Conservation (phyloP, 257 asterid species). For the Ocimum tenuiflorum region DNA sequence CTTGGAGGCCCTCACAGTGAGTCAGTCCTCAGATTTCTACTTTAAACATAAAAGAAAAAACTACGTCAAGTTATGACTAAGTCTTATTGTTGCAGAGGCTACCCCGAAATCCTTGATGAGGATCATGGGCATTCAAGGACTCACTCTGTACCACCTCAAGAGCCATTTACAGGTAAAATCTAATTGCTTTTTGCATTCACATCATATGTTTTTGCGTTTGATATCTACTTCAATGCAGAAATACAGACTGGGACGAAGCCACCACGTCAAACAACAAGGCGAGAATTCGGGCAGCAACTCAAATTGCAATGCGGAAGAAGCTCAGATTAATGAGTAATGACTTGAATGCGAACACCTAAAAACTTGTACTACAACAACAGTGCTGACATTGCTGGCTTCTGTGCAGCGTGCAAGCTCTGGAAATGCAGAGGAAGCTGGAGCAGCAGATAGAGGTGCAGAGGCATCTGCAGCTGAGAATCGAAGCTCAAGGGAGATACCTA, state of each 20-base stretch:
- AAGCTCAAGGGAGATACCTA: constrained; percentile 86
- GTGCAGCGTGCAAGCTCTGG: constrained; percentile 54
- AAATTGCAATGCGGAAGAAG: constrained; percentile 34
- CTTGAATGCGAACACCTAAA: constrained; percentile 6
- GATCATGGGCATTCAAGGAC: constrained; percentile 77
- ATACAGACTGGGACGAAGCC: constrained; percentile 66
- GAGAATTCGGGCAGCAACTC: constrained; percentile 34
- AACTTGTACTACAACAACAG: background rate
- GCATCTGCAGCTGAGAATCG: constrained; percentile 76
- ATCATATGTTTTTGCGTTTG: background rate
- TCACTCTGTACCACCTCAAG: constrained; percentile 89
- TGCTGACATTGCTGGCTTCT: constrained; percentile 1
- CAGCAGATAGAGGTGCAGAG: constrained; percentile 94
- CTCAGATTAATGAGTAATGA: constrained; percentile 61
- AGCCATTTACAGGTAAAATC: constrained; percentile 77
- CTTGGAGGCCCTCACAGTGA: constrained; percentile 88
- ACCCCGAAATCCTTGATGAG: constrained; percentile 96
- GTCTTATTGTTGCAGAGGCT: constrained; percentile 50
- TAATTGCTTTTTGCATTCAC: background rate
- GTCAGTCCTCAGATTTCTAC: no score
- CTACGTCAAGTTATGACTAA: no score
- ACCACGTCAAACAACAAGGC: constrained; percentile 47
- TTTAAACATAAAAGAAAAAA: no score
- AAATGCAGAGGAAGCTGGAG: constrained; percentile 73
- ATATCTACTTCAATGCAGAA: constrained; percentile 42